phyloP scores from a whole-genome alignment of 1,139 yeast species.

The Kurtzmaniella quercitrusa region DNA sequence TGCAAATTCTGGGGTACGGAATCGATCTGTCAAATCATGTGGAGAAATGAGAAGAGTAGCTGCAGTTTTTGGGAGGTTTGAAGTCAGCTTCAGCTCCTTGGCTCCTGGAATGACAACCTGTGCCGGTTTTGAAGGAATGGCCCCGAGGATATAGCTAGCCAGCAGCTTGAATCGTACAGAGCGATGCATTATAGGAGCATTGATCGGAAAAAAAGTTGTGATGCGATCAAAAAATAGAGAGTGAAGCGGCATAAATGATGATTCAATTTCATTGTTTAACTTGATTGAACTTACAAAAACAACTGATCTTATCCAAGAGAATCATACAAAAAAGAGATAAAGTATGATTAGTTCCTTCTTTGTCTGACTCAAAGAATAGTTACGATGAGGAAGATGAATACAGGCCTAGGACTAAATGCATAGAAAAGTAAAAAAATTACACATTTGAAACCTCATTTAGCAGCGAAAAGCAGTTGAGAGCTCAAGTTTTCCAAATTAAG shows the following conservation, averaged over 20 bases:
- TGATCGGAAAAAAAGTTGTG: neutral
- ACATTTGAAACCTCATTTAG: no score
- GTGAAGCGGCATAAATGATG: no score
- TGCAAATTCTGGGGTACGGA: slow-evolving; percentile 16
- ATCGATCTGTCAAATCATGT: slow-evolving; percentile 18
- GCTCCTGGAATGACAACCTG: neutral
- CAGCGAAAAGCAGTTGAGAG: neutral
- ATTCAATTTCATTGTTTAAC: no score
- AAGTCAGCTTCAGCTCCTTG: neutral
- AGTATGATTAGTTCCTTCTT: no score
- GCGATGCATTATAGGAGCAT: neutral
- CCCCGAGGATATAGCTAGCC: neutral
- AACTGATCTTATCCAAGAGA: no score
- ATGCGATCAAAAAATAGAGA: neutral
- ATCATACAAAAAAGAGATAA: no score
- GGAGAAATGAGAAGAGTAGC: slow-evolving; percentile 21
- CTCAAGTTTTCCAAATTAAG: neutral
- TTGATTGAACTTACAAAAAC: no score
- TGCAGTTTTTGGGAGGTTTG: slow-evolving; percentile 8
- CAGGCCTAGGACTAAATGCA: no score
- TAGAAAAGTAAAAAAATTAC: no score
- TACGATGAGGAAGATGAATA: no score
- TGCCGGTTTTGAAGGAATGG: neutral
- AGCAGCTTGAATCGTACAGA: neutral
- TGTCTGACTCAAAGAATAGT: no score